Percentiles rank a stretch among this genome's conserved stretches.
Conservation (phyloP, 1,139 yeast species). For the Nakaseomyces delphensis region DNA sequence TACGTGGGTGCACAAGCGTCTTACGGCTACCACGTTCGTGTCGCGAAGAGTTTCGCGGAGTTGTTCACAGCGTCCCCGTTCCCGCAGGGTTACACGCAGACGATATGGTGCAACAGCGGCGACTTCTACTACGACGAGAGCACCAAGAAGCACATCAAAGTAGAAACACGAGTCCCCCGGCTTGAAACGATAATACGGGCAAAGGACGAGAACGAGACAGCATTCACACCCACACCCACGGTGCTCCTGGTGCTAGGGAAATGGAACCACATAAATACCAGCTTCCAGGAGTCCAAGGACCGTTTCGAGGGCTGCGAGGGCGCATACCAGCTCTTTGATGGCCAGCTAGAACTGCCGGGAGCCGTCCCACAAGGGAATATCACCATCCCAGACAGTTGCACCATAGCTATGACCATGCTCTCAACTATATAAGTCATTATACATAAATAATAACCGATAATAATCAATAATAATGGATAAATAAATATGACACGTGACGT, state of each 20-base stretch:
- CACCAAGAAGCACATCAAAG: constrained; percentile 18
- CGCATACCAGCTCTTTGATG: constrained; percentile 62
- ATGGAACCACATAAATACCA: constrained; percentile 46
- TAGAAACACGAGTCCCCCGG: constrained; percentile 19
- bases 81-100: constrained; percentile 59
- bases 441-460: not conserved
- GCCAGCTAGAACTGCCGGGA: constrained; percentile 44
- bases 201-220: not conserved
- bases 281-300: constrained; percentile 43
- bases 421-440: not conserved
- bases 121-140: constrained; percentile 42
- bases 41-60: constrained; percentile 51
- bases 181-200: constrained; percentile 17
- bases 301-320: constrained; percentile 45
- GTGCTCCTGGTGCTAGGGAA: constrained; percentile 55
- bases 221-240: constrained; percentile 21
- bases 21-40: constrained; percentile 70
- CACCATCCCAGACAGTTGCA: constrained; percentile 33
- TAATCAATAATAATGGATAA: not conserved
- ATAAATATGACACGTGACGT: not conserved
- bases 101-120: constrained; percentile 43
- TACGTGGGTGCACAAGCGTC: constrained; percentile 47
- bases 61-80: constrained; percentile 64
- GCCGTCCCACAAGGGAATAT: constrained; percentile 40
- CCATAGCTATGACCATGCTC: constrained; percentile 44